phyloP scores from a whole-genome alignment of 345 rosid species.

The Populus alba region DNA sequence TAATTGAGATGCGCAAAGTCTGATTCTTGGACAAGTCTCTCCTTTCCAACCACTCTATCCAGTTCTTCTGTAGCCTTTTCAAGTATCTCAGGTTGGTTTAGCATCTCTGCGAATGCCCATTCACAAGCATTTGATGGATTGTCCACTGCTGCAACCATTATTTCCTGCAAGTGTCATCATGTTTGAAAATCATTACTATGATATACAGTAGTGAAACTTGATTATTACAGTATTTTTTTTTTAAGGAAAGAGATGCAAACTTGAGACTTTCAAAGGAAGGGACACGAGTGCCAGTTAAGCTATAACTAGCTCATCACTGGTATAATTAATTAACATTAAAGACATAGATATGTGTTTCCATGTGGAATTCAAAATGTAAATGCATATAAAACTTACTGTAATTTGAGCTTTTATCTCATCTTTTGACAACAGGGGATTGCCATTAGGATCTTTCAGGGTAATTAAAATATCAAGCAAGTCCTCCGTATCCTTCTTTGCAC shows the following conservation, averaged over 20 bases:
- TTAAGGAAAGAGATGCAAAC: too few relatives aligned
- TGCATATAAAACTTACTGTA: slow-evolving; percentile 14
- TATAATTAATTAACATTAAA: too few relatives aligned
- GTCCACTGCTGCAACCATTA: slow-evolving; percentile 49
- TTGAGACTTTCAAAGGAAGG: too few relatives aligned
- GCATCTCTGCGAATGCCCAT: slow-evolving; percentile 61
- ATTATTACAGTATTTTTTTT: too few relatives aligned
- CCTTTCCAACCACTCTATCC: slow-evolving; percentile 45
- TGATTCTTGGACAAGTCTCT: slow-evolving; percentile 48
- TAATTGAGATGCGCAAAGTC: slow-evolving; percentile 44
- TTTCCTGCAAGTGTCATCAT: slow-evolving; percentile 29
- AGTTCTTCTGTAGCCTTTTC: slow-evolving; percentile 45
- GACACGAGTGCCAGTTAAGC: too few relatives aligned
- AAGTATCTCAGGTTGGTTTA: slow-evolving; percentile 42
- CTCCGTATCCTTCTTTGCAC: slow-evolving; percentile 19
- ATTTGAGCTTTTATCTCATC: slow-evolving; percentile 55
- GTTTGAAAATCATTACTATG: background rate
- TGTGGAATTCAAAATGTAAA: too few relatives aligned
- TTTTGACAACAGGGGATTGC: slow-evolving; percentile 19
- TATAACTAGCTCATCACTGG: too few relatives aligned
- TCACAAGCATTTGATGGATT: slow-evolving; percentile 58
- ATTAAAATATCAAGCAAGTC: slow-evolving; percentile 50
- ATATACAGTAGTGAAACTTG: background rate
- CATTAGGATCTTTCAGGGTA: slow-evolving; percentile 25
- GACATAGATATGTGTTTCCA: too few relatives aligned